Evolutionary conservation across 2,329 filamentous ascomycete species (phyloP).

Genomic region (Monosporascus sp.): DNA sequence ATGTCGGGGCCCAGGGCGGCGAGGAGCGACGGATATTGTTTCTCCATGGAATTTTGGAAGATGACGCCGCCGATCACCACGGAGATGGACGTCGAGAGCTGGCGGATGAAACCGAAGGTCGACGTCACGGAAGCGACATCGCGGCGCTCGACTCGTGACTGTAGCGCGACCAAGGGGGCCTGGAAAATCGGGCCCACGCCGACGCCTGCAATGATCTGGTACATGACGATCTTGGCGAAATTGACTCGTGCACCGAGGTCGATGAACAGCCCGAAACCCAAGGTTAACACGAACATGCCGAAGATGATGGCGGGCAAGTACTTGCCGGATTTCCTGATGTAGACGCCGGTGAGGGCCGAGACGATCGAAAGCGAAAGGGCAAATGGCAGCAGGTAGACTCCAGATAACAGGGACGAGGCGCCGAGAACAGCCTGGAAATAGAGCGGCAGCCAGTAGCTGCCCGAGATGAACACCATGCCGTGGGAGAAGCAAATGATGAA

Average conservation of each 20-base stretch:
- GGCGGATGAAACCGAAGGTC: conserved; percentile 62
- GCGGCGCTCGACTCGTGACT: conserved; percentile 53
- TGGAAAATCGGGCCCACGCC: conserved; percentile 67
- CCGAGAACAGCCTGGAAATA: conserved; percentile 70
- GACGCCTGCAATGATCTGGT: conserved; percentile 57
- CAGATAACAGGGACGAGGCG: conserved; percentile 57
- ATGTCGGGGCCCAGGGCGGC: conserved; percentile 43
- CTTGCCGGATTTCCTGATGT: conserved; percentile 59
- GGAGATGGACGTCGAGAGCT: conserved; percentile 61
- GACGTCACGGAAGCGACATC: conserved; percentile 67
- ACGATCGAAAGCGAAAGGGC: conserved; percentile 62
- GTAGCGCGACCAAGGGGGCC: conserved; percentile 61
- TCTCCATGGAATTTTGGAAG: conserved; percentile 70
- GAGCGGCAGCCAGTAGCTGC: conserved; percentile 74
- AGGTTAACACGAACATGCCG: conserved; percentile 52
- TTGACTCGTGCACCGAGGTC: conserved; percentile 52
- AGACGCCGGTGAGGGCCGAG: conserved; percentile 52
- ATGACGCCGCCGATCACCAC: conserved; percentile 73
- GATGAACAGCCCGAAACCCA: conserved; percentile 62
- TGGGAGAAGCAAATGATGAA: conserved; percentile 67
- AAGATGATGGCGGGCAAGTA: conserved; percentile 57
- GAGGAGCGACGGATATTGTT: conserved; percentile 43
- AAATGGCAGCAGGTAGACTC: conserved; percentile 66
- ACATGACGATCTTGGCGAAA: conserved; percentile 54
- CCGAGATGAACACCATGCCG: conserved; percentile 71